Evolutionary conservation across 73 alveolate species (phyloP), one percentile per base, ranked within the genome.

Genomic region (Uronychia setigera): DNA sequence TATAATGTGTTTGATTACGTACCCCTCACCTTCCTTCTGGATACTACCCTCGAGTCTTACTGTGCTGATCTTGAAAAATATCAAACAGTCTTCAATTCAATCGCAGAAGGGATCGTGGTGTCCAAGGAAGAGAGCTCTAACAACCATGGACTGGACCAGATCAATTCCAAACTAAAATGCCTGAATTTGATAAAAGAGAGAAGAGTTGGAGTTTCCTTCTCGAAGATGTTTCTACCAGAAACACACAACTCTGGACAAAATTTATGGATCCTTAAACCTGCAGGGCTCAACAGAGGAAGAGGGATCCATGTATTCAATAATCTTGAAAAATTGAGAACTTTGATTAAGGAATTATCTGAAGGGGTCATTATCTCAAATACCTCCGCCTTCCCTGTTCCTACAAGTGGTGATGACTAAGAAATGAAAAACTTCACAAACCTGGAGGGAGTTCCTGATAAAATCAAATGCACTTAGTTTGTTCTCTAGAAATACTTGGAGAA

Each of bases 241-340:
- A 78, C 90, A 29, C 96, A 91, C 91, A 95, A 86, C 81, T 90
- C 93, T 29, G 98, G 98, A 11, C 92, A 88, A 74, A 95, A 97
- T 81, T 86, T 97, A 35, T 97, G 99, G 99, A 35, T 97, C 32
- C 76, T 97, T 32, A 97, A 97, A 92, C 97, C 98, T 29, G 95
- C 98, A 26, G 93, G 94, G 76, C 92, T 97, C 82, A 97, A 97
- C 81, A 94, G 99, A 86, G 99, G 99, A 1, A 83, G 99, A 84
- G 98, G 98, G 67, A 97, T 97, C 78, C 97, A 97, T 88, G 97
- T 97, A 28, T 92, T 93, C 80, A 83, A 94, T 28, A 91, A 94
- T 35, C 74, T 88, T 0, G 75, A 59, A 11, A 28, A 29, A 59
- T 79, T 88, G 1, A 82, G 76, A 31, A 30, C 31, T 29, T 67